Conservation (phyloP, 2,329 filamentous ascomycete genomes). For the Cordyceps tenuipes region DNA sequence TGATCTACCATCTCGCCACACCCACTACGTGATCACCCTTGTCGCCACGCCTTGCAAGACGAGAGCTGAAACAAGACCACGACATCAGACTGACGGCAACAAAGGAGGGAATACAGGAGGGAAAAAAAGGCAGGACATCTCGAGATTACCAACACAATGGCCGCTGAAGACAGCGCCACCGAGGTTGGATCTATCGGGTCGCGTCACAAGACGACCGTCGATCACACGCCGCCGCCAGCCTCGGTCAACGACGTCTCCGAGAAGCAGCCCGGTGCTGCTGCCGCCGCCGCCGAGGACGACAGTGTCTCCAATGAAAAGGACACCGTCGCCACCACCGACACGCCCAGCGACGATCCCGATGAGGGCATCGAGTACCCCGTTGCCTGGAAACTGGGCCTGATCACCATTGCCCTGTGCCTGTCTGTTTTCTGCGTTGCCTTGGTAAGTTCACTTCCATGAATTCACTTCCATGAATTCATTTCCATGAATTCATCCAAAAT, state of each 20-base stretch:
- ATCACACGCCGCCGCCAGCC: background rate
- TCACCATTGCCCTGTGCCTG: conserved; percentile 11
- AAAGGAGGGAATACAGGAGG: too few species aligned
- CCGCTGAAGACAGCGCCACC: conserved; percentile 9
- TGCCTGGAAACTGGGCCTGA: conserved; percentile 10
- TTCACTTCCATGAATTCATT: too few species aligned
- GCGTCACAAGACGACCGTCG: conserved; percentile 3
- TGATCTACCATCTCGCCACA: background rate
- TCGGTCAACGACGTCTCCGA: background rate
- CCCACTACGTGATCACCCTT: background rate
- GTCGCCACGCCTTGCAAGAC: background rate
- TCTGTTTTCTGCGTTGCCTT: conserved; percentile 12
- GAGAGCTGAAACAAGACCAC: background rate
- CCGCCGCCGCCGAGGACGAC: background rate
- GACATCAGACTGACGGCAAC: too few species aligned
- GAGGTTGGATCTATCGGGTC: conserved; percentile 10
- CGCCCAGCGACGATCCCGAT: conserved; percentile 4
- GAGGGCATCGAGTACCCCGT: conserved; percentile 25
- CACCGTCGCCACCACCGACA: too few species aligned
- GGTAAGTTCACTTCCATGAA: background rate
- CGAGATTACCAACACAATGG: background rate
- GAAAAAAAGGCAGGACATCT: background rate
- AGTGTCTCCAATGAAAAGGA: background rate
- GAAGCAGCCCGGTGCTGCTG: background rate
- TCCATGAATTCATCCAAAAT: too few species aligned